A percentile compares a stretch with the other conserved stretches of the same genome.
phyloP scores from a whole-genome alignment of 495 filamentous ascomycete genomes.

The Talaromyces liani region DNA sequence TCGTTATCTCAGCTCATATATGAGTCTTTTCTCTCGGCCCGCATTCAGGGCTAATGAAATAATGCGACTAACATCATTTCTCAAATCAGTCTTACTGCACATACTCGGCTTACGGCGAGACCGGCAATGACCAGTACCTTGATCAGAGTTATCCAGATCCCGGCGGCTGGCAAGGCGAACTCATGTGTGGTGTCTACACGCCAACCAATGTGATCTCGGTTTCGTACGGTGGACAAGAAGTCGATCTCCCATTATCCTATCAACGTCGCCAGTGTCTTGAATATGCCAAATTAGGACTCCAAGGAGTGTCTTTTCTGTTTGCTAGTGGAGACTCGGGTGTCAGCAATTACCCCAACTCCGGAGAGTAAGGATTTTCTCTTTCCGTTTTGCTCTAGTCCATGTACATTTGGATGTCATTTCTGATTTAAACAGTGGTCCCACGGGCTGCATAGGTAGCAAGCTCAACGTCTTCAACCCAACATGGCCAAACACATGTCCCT shows the following conservation, averaged over 20 bases:
- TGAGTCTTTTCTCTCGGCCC: not conserved
- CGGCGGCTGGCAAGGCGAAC: conserved; percentile 30
- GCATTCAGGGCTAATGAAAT: not conserved
- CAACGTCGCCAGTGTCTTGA: conserved; percentile 32
- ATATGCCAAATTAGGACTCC: conserved; percentile 45
- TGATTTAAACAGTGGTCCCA: conserved; percentile 6
- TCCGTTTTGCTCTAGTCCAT: not conserved
- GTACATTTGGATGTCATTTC: conserved; percentile 22
- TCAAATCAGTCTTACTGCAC: conserved; percentile 13
- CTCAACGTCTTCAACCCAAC: conserved; percentile 25
- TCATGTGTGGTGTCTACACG: conserved; percentile 33
- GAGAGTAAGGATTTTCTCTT: not conserved
- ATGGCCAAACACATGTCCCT: conserved; percentile 39
- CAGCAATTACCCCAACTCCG: conserved; percentile 4
- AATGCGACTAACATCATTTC: not conserved
- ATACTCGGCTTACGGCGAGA: conserved; percentile 15
- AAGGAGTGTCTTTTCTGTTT: conserved; percentile 31
- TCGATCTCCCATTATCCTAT: conserved; percentile 26
- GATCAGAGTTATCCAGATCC: conserved; percentile 32
- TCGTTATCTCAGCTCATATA: not conserved
- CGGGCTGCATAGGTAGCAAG: conserved; percentile 8
- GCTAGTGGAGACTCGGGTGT: conserved; percentile 36
- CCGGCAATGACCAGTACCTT: conserved; percentile 9
- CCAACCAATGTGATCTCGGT: conserved; percentile 41
- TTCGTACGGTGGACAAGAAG: conserved; percentile 37